phyloP scores from a whole-genome alignment of 768 basidiomycete genomes.

The Stropharia rugosoannulata region DNA sequence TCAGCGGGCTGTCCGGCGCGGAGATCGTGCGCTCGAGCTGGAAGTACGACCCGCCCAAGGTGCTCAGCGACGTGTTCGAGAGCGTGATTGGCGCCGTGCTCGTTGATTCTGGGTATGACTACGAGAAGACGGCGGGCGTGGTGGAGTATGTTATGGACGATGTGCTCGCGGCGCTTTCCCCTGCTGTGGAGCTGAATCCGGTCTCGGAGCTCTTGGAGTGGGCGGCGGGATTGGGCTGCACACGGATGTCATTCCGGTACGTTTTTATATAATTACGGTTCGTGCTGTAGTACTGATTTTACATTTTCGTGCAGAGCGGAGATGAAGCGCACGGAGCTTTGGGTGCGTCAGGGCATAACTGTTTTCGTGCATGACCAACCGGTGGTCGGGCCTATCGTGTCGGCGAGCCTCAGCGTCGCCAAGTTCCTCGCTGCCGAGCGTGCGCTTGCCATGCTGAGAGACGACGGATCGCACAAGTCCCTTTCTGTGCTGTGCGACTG shows the following conservation, averaged over 20 bases:
- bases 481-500: constrained; percentile 43
- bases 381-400: constrained; percentile 62
- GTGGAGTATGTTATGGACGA: constrained; percentile 67
- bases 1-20: constrained; percentile 52
- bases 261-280: not conserved
- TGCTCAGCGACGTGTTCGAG: constrained; percentile 81
- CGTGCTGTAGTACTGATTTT: not conserved
- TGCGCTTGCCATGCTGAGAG: constrained; percentile 52
- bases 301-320: constrained; percentile 17
- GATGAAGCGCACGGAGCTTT: constrained; percentile 15
- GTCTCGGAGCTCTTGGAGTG: constrained; percentile 71
- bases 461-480: constrained; percentile 41
- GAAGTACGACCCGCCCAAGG: constrained; percentile 87
- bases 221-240: constrained; percentile 60
- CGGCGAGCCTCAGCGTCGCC: constrained; percentile 56
- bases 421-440: constrained; percentile 68
- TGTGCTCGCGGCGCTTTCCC: constrained; percentile 57
- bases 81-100: constrained; percentile 83
- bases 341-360: constrained; percentile 42
- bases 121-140: constrained; percentile 63
- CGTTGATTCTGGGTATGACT: constrained; percentile 75
- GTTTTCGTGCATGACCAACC: constrained; percentile 58
- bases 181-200: constrained; percentile 66
- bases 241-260: constrained; percentile 30
- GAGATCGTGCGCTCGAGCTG: constrained; percentile 71